phyloP scores from a whole-genome alignment of 163 green algal species.

The Botryococcus braunii region DNA sequence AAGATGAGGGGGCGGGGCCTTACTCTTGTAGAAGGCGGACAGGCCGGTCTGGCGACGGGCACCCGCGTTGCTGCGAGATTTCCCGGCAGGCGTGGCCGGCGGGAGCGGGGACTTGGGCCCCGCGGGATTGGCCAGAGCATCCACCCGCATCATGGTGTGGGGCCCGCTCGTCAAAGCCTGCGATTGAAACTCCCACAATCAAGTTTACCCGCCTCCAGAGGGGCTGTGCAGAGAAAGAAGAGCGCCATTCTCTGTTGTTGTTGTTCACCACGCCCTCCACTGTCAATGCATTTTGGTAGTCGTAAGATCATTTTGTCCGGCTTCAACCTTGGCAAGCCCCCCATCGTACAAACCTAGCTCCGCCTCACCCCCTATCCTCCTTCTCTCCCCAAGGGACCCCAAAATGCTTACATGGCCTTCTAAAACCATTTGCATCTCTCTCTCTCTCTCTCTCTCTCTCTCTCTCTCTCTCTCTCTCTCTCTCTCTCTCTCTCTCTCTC shows the following conservation, averaged over 20 bases:
- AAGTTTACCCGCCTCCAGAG: not conserved
- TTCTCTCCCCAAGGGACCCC: too few species aligned
- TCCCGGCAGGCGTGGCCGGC: constrained; percentile 1
- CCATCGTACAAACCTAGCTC: too few species aligned
- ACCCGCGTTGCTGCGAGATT: constrained; percentile 1
- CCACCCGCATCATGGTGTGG: constrained; percentile 50
- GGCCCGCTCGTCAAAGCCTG: constrained; percentile 40
- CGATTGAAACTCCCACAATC: constrained; percentile 2
- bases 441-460: too few species aligned
- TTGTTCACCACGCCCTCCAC: too few species aligned
- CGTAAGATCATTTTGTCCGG: not conserved
- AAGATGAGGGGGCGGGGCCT: not conserved
- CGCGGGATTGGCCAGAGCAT: constrained; percentile 12
- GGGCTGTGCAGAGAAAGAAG: not conserved
- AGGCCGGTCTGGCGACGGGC: constrained; percentile 23
- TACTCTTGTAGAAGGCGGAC: constrained; percentile 26
- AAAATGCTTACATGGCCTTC: too few species aligned
- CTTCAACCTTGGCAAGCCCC: not conserved
- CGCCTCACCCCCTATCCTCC: too few species aligned
- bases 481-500: too few species aligned
- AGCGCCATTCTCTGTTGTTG: too few species aligned
- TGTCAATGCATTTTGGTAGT: constrained; percentile 1
- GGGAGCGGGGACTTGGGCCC: not conserved
- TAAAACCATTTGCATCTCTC: too few species aligned
- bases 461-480: too few species aligned